Conservation (phyloP, 352 stramenopile species). For the Phytophthora pseudosyringae region DNA sequence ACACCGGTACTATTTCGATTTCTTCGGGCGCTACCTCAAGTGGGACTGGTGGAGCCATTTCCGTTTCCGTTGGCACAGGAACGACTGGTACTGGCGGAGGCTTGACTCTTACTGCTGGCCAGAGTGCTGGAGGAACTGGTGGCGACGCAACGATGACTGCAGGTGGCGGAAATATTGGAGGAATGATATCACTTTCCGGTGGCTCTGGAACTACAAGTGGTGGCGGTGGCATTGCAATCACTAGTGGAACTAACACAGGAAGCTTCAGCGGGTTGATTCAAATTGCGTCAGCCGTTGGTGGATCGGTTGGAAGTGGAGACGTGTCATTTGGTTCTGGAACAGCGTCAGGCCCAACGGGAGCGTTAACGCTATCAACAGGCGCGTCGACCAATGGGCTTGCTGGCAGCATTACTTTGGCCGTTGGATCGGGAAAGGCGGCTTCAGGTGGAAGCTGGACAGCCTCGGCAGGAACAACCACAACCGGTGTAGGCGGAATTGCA, state of each 20-base stretch:
- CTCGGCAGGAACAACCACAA: constrained; percentile 29
- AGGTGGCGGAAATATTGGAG: constrained; percentile 41
- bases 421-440: constrained; percentile 33
- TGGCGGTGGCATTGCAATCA: constrained; percentile 53
- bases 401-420: constrained; percentile 43
- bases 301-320: constrained; percentile 29
- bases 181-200: constrained; percentile 40
- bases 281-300: constrained; percentile 30
- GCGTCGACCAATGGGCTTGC: constrained; percentile 35
- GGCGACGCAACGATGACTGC: constrained; percentile 27
- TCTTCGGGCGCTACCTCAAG: constrained; percentile 37
- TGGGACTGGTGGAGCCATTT: constrained; percentile 36
- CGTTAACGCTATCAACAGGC: constrained; percentile 50
- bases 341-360: constrained; percentile 42
- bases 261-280: constrained; percentile 32
- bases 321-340: constrained; percentile 32
- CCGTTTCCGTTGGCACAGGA: constrained; percentile 42
- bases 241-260: constrained; percentile 41
- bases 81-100: constrained; percentile 31
- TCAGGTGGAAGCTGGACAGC: constrained; percentile 34
- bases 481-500: constrained; percentile 37
- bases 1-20: constrained; percentile 44
- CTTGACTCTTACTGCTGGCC: constrained; percentile 30
- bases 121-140: constrained; percentile 39
- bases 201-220: constrained; percentile 44